Evolutionary conservation across 2,329 filamentous ascomycete species (phyloP).

Genomic region (Aspergillus japonicus): DNA sequence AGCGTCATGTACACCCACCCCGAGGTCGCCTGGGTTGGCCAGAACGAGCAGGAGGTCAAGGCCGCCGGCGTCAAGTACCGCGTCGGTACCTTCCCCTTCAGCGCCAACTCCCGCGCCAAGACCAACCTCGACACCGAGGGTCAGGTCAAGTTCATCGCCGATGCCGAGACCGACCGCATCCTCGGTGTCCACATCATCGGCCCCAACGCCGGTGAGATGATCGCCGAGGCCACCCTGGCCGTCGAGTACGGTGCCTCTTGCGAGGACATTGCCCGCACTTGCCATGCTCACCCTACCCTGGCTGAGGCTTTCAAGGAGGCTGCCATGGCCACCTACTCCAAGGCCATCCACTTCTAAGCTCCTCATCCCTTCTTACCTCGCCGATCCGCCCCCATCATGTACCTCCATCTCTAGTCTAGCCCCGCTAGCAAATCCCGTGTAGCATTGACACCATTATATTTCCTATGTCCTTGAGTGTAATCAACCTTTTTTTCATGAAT

Average conservation of each 20-base stretch:
- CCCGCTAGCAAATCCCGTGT: conserved; percentile 38
- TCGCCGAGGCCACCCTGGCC: conserved; percentile 92
- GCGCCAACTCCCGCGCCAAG: conserved; percentile 97
- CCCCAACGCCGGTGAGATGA: conserved; percentile 97
- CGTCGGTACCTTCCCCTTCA: conserved; percentile 92
- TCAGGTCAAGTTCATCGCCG: conserved; percentile 93
- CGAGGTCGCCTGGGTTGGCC: conserved; percentile 97
- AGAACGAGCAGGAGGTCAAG: conserved; percentile 96
- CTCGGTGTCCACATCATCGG: conserved; percentile 96
- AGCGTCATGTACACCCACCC: conserved; percentile 99
- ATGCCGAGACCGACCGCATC: conserved; percentile 93
- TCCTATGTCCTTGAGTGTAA: conserved; percentile 23
- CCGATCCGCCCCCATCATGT: conserved; percentile 11
- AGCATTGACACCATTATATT: conserved; percentile 38
- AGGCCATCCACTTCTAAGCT: conserved; percentile 88
- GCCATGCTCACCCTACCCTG: conserved; percentile 93
- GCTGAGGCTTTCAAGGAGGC: conserved; percentile 99
- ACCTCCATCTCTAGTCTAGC: conserved; percentile 33
- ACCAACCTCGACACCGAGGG: conserved; percentile 96
- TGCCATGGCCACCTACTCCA: conserved; percentile 93
- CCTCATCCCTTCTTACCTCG: conserved; percentile 17
- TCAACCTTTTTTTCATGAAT: conserved; percentile 13
- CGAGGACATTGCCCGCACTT: conserved; percentile 92
- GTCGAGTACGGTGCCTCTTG: conserved; percentile 94
- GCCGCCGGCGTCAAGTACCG: conserved; percentile 86